Evolutionary conservation across 331 rosid species (phyloP), one percentile per base, ranked within the genome.

Genomic region (Quercus tomentella): DNA sequence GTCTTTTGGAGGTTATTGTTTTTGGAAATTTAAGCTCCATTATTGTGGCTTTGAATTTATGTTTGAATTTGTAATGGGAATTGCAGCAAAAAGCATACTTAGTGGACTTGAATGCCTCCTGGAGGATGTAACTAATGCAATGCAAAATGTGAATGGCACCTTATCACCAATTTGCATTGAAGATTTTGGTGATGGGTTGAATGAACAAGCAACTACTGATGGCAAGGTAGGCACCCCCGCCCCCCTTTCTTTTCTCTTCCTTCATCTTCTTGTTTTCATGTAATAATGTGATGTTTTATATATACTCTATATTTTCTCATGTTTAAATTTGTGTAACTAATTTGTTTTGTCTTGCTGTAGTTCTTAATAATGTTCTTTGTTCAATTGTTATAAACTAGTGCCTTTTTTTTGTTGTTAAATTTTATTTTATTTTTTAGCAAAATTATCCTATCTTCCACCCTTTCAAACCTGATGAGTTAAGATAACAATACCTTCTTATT

Each of bases 31-130:
- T 43, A 43, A 26, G 1, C 41, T 28, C 18, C 21, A 12, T 14
- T 6, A 8, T 26, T 14, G 7, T 67, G 21, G 80, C 78, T 76
- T 49, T 80, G 63, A 33, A 66, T 77, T 81, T 65, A 70, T 65
- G 55, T 26, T 78, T 63, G 21, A 20, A 56, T 37, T 20, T 78
- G 68, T 65, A 56, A 43, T 49, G 65, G 16, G 31, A 17, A 70
- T 76, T 74, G 85, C 89, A 92, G 96, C 87, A 55, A 86, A 79
- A 79, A 78, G 37, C 84, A 77, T 89, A 75, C 80, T 89, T 62
- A 16, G 78, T 75, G 89, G 86, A 76, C 92, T 92, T 70, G 85
- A 83, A 79, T 84, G 76, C 61, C 82, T 92, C 23, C 21, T 87
- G 75, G 87, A 82, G 20, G 88, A 90, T 81, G 88, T 76, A 25